Evolutionary conservation across 768 basidiomycete genomes (phyloP), one percentile per base, ranked within the genome.

Genomic region (Rubroboletus satanas): DNA sequence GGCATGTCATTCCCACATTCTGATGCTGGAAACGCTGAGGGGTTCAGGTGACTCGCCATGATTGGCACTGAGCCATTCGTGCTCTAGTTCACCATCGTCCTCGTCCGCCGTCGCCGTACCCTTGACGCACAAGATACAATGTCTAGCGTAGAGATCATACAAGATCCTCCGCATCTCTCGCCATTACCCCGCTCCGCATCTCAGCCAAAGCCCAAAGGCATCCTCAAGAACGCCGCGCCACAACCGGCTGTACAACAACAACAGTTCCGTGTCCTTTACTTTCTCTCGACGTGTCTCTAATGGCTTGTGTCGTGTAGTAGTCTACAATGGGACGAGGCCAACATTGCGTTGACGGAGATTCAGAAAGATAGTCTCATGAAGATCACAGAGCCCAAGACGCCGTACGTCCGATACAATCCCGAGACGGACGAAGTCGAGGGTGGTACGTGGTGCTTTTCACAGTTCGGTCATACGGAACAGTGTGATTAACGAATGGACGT

Each of bases 281-380:
- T 35, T 14, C 1, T n/a, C 26, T 29, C 26, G 12, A 14, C 38
- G 46, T 9, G 38, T 41, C 3, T 33, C 49, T 56, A 18, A 59
- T 21, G 6, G 26, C 2, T 26, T 8, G 32, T 39, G 29, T 43
- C 36, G 0, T 56, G 8, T 51, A 79, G 80, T 61, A 94, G 86
- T 63, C 67, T 97, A 65, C 90, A 91, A 66, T 98, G 94, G 94
- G 95, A 98, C 66, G 94, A 98, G 66, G 90, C 84, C 69, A 98
- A 97, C 67, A 79, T 98, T 35, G 90, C 91, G 26, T 71, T 90
- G 65, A 97, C 94, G 1, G 94, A 98, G 73, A 85, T 93, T 61
- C 84, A 89, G 78, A 96, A 96, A 72, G 93, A 96, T 66, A 94
- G 91, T 59, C 76, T 93, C 67, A 98, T 97, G 94, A 98, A 97